These are phyloP conservation scores for carrot (Daucus carota) DNA, from an alignment of 129 eudicot species.

Conservation along the genomic window DNA sequence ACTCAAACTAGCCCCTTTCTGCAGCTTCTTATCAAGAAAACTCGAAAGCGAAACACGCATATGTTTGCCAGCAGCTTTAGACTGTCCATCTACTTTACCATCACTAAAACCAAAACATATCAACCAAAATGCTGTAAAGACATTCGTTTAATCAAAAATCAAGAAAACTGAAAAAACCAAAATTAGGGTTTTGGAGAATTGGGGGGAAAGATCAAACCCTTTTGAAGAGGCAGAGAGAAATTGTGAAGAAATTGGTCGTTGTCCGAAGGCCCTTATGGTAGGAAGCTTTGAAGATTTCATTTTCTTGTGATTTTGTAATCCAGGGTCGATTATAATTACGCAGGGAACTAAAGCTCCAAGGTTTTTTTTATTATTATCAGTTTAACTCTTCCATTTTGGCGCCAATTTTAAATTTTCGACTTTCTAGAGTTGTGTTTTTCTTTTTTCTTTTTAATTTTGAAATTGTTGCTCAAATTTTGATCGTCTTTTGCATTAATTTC, in stretches of 20 bases:
- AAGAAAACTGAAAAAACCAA: background rate
- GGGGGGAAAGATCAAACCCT: constrained; percentile 21
- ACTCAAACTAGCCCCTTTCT: constrained; percentile 32
- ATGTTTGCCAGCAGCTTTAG: constrained; percentile 11
- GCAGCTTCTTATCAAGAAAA: constrained; percentile 62
- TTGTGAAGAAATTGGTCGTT: constrained; percentile 62
- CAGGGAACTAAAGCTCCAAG: background rate
- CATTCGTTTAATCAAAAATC: background rate
- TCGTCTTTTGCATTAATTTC: no score
- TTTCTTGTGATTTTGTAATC: background rate
- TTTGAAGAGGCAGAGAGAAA: constrained; percentile 32
- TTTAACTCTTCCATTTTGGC: background rate
- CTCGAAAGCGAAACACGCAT: constrained; percentile 45
- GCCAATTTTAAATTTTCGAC: background rate
- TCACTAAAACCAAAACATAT: constrained; percentile 21
- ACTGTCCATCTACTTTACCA: constrained; percentile 15
- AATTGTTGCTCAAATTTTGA: no score
- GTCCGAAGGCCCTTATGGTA: constrained; percentile 47
- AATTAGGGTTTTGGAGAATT: constrained; percentile 14
- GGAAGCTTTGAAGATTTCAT: constrained; percentile 40
- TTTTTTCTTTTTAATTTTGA: no score
- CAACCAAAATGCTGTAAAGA: constrained; percentile 1
- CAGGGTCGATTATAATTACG: background rate
- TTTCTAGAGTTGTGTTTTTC: no score
- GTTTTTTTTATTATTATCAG: no score